Conservation (phyloP, 139 green algal species). For the Tetradesmus lagerheimii region DNA sequence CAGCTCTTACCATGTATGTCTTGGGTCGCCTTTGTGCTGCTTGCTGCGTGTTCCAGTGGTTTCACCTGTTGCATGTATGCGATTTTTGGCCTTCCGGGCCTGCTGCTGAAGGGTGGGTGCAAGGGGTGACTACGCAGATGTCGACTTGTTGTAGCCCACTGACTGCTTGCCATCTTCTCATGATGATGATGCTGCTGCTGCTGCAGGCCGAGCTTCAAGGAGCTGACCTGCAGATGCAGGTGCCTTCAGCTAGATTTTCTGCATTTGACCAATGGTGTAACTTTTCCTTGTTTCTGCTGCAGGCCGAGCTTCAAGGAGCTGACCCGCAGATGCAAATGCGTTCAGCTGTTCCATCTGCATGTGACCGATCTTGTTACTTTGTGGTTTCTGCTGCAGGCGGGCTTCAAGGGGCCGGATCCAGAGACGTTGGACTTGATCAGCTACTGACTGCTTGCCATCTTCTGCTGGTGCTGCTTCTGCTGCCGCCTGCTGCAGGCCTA, state of each 20-base stretch:
- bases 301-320: constrained; percentile 73
- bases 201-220: constrained; percentile 66
- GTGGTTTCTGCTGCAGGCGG: too few relatives aligned
- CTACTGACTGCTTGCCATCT: neutral
- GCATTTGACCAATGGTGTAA: neutral
- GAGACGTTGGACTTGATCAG: too few relatives aligned
- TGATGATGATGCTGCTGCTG: too few relatives aligned
- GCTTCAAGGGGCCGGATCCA: too few relatives aligned
- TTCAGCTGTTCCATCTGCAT: too few relatives aligned
- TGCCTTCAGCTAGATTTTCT: neutral
- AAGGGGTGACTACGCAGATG: constrained; percentile 56
- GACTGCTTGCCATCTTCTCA: too few relatives aligned
- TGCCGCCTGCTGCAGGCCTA: constrained; percentile 49
- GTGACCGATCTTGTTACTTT: neutral
- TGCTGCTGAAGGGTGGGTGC: too few relatives aligned
- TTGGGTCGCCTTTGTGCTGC: too few relatives aligned
- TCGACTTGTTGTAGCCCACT: neutral
- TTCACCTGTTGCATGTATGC: too few relatives aligned
- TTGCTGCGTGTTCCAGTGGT: too few relatives aligned
- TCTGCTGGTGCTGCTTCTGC: neutral
- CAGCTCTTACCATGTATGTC: too few relatives aligned
- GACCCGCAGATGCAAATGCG: constrained; percentile 56
- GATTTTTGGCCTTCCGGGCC: too few relatives aligned
- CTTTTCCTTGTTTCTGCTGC: neutral
- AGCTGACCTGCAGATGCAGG: constrained; percentile 70